A percentile compares a stretch with the other conserved stretches of the same genome.
Evolutionary conservation across 192 early-diverging fungal genomes (phyloP).

Genomic region (Coemansia guatemalensis): DNA sequence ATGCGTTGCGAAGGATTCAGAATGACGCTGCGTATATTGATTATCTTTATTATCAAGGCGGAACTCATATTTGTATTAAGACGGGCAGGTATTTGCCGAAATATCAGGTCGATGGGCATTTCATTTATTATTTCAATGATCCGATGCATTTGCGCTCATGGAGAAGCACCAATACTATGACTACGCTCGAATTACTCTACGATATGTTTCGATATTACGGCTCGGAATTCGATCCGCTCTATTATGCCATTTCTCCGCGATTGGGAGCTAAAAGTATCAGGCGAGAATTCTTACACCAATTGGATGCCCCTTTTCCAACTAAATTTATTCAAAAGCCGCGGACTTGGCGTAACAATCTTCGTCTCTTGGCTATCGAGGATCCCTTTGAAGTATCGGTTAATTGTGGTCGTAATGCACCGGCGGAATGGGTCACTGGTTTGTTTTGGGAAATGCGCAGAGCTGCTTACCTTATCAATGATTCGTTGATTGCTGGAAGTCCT

Average conservation of each 20-base stretch:
- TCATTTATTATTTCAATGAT: slow-evolving; percentile 12
- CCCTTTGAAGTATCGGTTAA: slow-evolving; percentile 34
- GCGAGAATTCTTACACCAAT: slow-evolving; percentile 17
- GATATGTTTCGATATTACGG: slow-evolving; percentile 41
- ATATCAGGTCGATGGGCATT: slow-evolving; percentile 10
- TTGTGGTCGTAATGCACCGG: slow-evolving; percentile 34
- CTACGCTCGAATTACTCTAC: slow-evolving; percentile 16
- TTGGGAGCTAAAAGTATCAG: slow-evolving; percentile 26
- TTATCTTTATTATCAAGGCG: background rate
- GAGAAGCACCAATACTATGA: slow-evolving; percentile 31
- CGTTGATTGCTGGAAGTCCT: background rate
- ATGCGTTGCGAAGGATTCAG: slow-evolving; percentile 1
- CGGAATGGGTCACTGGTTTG: slow-evolving; percentile 41
- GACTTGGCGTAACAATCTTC: slow-evolving; percentile 21
- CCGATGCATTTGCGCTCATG: slow-evolving; percentile 2
- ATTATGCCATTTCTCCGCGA: slow-evolving; percentile 29
- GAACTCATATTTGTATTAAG: slow-evolving; percentile 7
- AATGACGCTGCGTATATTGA: slow-evolving; percentile 9
- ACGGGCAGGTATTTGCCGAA: background rate
- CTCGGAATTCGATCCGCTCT: slow-evolving; percentile 26
- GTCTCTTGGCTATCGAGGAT: slow-evolving; percentile 45
- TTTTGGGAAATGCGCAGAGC: slow-evolving; percentile 54
- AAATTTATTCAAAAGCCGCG: slow-evolving; percentile 6
- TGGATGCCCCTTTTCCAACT: slow-evolving; percentile 14
- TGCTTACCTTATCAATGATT: slow-evolving; percentile 3